phyloP scores from a whole-genome alignment of 257 asterid species.

The Petrea volubilis region DNA sequence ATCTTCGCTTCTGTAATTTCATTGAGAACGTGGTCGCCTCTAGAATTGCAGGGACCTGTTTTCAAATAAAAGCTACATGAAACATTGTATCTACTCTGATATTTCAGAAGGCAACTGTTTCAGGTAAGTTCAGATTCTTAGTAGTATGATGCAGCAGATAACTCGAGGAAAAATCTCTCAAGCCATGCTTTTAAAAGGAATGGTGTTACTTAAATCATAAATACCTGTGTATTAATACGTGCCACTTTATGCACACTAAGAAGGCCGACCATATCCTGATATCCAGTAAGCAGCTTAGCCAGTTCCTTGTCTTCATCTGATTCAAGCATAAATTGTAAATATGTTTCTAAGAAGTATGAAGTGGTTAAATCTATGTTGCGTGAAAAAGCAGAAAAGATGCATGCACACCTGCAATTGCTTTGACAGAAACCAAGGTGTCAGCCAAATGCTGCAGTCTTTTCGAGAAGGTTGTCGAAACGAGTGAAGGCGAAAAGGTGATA shows the following conservation, averaged over 20 bases:
- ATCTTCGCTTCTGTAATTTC: conserved; percentile 74
- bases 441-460: conserved; percentile 97
- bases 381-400: conserved; percentile 10
- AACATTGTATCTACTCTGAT: not conserved
- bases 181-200: not conserved
- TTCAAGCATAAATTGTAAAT: conserved; percentile 23
- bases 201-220: not conserved
- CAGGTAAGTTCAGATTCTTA: not conserved
- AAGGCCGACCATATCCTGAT: conserved; percentile 96
- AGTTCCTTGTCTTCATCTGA: conserved; percentile 95
- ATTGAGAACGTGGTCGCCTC: conserved; percentile 87
- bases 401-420: conserved; percentile 79
- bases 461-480: conserved; percentile 64
- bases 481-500: conserved; percentile 80
- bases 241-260: conserved; percentile 92
- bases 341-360: not conserved
- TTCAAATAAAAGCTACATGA: conserved; percentile 1
- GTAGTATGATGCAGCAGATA: not conserved
- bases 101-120: not conserved
- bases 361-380: not conserved
- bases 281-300: conserved; percentile 93
- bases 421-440: conserved; percentile 82
- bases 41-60: conserved; percentile 77
- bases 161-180: not conserved
- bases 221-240: conserved; percentile 85